These are phyloP conservation scores for Penicillium soppii DNA, from an alignment of 495 filamentous ascomycete genomes.

Conservation along the genomic window DNA sequence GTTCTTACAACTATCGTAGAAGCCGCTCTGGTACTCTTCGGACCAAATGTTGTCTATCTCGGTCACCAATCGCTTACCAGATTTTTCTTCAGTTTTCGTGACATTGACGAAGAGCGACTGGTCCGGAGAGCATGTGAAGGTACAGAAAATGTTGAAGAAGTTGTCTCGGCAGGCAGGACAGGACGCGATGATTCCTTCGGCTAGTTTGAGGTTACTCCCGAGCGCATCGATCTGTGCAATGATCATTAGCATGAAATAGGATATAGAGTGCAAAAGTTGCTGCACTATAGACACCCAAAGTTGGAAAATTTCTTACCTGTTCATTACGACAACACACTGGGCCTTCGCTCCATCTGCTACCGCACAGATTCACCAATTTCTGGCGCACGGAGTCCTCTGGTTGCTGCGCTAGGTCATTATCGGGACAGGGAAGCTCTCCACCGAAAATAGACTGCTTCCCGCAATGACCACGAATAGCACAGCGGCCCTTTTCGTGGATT, in stretches of 20 bases:
- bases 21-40: conserved; percentile 79
- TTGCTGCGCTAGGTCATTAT: conserved; percentile 78
- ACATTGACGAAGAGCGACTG: conserved; percentile 96
- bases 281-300: not conserved
- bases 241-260: not conserved
- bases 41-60: conserved; percentile 91
- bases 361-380: conserved; percentile 82
- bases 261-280: not conserved
- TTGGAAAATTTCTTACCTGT: conserved; percentile 56
- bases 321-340: conserved; percentile 81
- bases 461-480: conserved; percentile 87
- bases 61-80: conserved; percentile 71
- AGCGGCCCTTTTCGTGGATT: conserved; percentile 85
- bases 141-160: conserved; percentile 97
- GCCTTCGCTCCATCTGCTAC: conserved; percentile 76
- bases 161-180: conserved; percentile 96
- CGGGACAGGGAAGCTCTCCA: conserved; percentile 84
- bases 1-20: conserved; percentile 97
- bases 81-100: conserved; percentile 65
- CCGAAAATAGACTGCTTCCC: conserved; percentile 87
- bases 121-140: conserved; percentile 94
- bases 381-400: conserved; percentile 67
- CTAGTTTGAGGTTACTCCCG: conserved; percentile 77
- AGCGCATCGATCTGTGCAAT: conserved; percentile 66
- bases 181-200: conserved; percentile 80